A percentile compares a stretch with the other conserved stretches of the same genome.
Conservation (phyloP, 805 yeast species). For the Saturnispora bothae region DNA sequence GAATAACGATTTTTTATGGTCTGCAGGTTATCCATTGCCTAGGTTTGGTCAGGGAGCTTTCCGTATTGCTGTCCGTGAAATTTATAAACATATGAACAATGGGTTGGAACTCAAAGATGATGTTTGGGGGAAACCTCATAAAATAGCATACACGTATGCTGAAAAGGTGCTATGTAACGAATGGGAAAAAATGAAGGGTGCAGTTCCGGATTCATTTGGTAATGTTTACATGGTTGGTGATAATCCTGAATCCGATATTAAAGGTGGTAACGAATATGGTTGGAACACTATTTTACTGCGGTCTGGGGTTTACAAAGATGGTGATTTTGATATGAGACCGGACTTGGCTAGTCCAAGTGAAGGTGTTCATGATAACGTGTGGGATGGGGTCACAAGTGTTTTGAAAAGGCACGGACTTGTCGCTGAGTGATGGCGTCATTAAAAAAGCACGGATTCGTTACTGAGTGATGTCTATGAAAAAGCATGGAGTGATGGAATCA, state of each 20-base stretch:
- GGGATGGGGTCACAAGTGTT: constrained; percentile 30
- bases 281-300: constrained; percentile 80
- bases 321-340: constrained; percentile 30
- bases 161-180: constrained; percentile 44
- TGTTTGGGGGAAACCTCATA: constrained; percentile 73
- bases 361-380: constrained; percentile 41
- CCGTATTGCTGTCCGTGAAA: constrained; percentile 47
- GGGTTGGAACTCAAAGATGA: constrained; percentile 39
- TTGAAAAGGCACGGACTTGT: constrained; percentile 12
- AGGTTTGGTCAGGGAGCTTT: constrained; percentile 91
- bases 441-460: too few relatives aligned
- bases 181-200: too few relatives aligned
- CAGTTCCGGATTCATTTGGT: too few relatives aligned
- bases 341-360: constrained; percentile 33
- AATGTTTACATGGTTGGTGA: constrained; percentile 94
- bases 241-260: constrained; percentile 86
- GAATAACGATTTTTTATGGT: constrained; percentile 85
- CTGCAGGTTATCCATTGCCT: constrained; percentile 66
- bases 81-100: constrained; percentile 34
- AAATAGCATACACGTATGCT: constrained; percentile 72
- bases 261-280: constrained; percentile 78
- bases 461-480: too few relatives aligned
- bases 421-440: too few relatives aligned
- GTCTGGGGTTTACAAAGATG: constrained; percentile 77
- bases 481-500: too few relatives aligned